Evolutionary conservation across 139 green algal species (phyloP).

Genomic region (Tetradesmus obliquus): DNA sequence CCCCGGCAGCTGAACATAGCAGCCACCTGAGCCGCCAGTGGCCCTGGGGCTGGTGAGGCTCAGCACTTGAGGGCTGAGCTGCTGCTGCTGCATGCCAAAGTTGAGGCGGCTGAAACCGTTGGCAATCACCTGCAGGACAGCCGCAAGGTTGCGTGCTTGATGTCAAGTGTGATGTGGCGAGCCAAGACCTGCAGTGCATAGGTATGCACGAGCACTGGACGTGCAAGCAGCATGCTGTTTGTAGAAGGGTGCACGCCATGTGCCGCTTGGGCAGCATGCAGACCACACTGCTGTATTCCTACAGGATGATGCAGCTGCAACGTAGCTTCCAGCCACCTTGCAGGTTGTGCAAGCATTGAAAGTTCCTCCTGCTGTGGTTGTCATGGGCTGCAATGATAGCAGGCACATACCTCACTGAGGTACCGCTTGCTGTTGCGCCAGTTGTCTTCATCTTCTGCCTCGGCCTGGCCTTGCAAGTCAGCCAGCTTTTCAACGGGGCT

Average conservation of each 20-base stretch:
- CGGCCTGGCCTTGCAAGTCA: constrained; percentile 5
- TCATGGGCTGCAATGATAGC: neutral
- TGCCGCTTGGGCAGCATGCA: neutral
- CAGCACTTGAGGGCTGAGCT: neutral
- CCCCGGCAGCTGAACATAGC: neutral
- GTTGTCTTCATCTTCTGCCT: constrained; percentile 26
- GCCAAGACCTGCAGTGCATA: no score
- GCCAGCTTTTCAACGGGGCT: constrained; percentile 35
- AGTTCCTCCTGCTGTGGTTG: neutral
- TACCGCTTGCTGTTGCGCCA: constrained; percentile 44
- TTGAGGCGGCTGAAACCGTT: constrained; percentile 43
- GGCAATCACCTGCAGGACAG: constrained; percentile 33
- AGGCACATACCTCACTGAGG: constrained; percentile 3
- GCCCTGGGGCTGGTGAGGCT: neutral
- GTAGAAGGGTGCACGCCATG: neutral
- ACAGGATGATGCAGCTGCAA: neutral
- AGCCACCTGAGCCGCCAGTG: neutral
- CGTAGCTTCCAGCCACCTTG: neutral
- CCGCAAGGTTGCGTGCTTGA: neutral
- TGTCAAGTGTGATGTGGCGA: neutral
- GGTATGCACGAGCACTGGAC: no score
- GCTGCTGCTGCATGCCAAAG: constrained; percentile 31
- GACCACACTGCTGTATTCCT: neutral
- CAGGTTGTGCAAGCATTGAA: neutral
- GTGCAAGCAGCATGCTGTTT: neutral